Evolutionary conservation across 116 monocot genomes (phyloP).

Genomic region (Iris pallida): DNA sequence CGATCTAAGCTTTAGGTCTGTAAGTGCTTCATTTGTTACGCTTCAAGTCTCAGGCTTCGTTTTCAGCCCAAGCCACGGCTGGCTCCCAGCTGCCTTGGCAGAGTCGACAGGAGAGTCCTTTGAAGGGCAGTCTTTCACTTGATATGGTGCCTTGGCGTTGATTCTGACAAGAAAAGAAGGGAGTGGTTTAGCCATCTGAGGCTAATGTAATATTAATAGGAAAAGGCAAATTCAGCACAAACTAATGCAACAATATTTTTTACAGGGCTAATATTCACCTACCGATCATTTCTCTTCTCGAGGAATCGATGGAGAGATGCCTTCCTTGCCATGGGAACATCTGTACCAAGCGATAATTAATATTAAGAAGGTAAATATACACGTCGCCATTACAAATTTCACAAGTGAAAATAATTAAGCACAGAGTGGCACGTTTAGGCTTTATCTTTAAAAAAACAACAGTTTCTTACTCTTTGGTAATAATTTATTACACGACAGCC

Average conservation of each 20-base stretch:
- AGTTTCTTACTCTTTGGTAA: too few species aligned
- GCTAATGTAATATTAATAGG: background rate
- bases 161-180: constrained; percentile 5
- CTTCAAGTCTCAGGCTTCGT: too few species aligned
- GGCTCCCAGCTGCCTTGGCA: constrained; percentile 5
- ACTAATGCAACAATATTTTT: background rate
- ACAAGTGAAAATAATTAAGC: too few species aligned
- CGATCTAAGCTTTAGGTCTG: too few species aligned
- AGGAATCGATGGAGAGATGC: constrained; percentile 29
- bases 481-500: too few species aligned
- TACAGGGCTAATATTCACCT: background rate
- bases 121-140: constrained; percentile 1
- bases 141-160: constrained; percentile 20
- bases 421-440: too few species aligned
- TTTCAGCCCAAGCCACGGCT: constrained; percentile 8
- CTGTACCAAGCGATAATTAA: background rate
- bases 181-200: background rate
- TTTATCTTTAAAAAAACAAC: too few species aligned
- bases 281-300: constrained; percentile 31
- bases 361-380: background rate
- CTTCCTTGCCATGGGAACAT: constrained; percentile 23
- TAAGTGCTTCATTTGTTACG: too few species aligned
- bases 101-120: too few species aligned
- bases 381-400: background rate
- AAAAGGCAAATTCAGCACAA: background rate